Base-by-base conservation (phyloP, 2,329 filamentous ascomycete genomes). In the Camillea tinctor region DNA sequence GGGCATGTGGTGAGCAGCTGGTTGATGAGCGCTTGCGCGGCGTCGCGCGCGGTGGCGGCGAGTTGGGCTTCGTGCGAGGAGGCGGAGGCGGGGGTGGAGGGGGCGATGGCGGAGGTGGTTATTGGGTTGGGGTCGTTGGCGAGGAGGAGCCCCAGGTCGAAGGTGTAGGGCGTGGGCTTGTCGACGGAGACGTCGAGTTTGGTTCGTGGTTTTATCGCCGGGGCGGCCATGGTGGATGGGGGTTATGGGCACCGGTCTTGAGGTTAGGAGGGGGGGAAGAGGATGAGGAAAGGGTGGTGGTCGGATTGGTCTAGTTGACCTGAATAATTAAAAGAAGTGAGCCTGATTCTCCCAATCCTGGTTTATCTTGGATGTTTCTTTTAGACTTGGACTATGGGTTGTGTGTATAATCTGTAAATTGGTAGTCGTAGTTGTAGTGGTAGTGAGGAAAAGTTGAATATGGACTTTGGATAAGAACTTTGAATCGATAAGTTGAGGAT, bases 1-100 rank as follows among this genome's bases (percentile, higher is more conserved):
- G 91, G 85, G 79, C 93, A 95, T 52, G 92, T 94, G 17, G 89
- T 92, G 48, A 99, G 88, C 62, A 99, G 88, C 78, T 98, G 93
- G 83, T 97, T 97, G 76, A 99, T 87, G n/a, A 99, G 87, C 26
- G 87, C 88, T 79, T 99, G 95, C 13, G 93, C 92, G 76, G 92
- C 93, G 77, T 97, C 92, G 71, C 93, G 91, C 58, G 95, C 93
- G 21, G 88, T 86, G 49, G 84, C 79, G 63, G 88, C 83, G 62
- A 98, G 88, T 60, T 85, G 84, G 24, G 81, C 79, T 76, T 97
- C 92, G 64, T 88, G 77, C 44, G 80, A 72, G 26, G 75, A 65
- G 56, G 69, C 60, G 77, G 64, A 87, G 77, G 54, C 83, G 79
- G 55, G 95, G 80, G 2, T 26, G 52, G 62, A 50, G 19, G 64